Evolutionary conservation across 2,329 filamentous ascomycete genomes (phyloP).

Genomic region (Orbilia blumenaviensis): DNA sequence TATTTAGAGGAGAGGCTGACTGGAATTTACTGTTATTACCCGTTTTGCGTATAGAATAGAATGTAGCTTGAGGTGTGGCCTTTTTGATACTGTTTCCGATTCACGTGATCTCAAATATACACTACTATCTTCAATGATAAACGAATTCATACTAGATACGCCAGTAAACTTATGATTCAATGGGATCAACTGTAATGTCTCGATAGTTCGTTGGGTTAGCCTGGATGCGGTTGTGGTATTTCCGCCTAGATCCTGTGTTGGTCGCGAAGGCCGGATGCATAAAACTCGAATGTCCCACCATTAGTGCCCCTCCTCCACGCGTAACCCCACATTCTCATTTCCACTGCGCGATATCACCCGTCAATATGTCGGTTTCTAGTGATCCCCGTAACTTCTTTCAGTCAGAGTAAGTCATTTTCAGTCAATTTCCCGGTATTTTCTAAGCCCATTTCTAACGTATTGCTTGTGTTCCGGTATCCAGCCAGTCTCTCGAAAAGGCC

Average conservation of each 20-base stretch:
- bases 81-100: background rate
- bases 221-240: background rate
- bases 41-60: background rate
- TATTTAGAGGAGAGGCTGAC: conserved; percentile 24
- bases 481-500: conserved; percentile 58
- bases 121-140: too few relatives aligned
- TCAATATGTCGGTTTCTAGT: conserved; percentile 71
- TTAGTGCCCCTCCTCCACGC: conserved; percentile 12
- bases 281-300: conserved; percentile 31
- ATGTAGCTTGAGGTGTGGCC: background rate
- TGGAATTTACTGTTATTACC: conserved; percentile 9
- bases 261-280: conserved; percentile 10
- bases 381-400: conserved; percentile 89
- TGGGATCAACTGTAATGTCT: too few relatives aligned
- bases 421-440: conserved; percentile 17
- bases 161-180: too few relatives aligned
- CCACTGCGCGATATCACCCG: background rate
- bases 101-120: too few relatives aligned
- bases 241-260: conserved; percentile 7
- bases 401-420: conserved; percentile 74
- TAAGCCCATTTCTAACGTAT: background rate
- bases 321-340: conserved; percentile 6
- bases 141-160: too few relatives aligned
- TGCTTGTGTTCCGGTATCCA: background rate
- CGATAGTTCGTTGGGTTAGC: too few relatives aligned